A percentile compares a stretch with the other conserved stretches of the same genome.
phyloP scores from a whole-genome alignment of 208 protist genomes.

The Trypanosoma melophagium region DNA sequence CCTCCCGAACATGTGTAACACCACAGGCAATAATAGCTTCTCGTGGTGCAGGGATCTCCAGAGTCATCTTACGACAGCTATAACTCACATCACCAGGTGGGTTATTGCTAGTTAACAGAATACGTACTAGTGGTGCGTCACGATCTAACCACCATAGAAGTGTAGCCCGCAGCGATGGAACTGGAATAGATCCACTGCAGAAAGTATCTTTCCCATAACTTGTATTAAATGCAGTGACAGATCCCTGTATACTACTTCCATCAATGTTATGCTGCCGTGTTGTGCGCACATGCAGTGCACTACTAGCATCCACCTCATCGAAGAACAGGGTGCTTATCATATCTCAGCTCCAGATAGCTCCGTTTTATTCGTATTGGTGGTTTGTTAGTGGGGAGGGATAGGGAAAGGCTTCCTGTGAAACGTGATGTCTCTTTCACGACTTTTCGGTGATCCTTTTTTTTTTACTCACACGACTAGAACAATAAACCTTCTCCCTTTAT shows the following conservation, averaged over 20 bases:
- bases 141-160: conserved; percentile 77
- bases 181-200: conserved; percentile 49
- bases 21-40: conserved; percentile 62
- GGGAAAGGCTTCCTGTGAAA: no score
- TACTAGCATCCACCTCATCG: conserved; percentile 58
- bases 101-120: conserved; percentile 58
- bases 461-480: no score
- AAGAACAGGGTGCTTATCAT: conserved; percentile 85
- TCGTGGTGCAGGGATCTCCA: conserved; percentile 50
- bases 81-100: conserved; percentile 36
- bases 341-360: no score
- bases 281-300: conserved; percentile 44
- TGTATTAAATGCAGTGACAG: neutral
- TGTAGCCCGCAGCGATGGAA: conserved; percentile 57
- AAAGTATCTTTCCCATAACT: conserved; percentile 22
- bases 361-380: no score
- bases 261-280: conserved; percentile 8
- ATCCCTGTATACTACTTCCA: neutral
- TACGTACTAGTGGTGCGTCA: conserved; percentile 44
- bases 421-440: no score
- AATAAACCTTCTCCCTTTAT: no score
- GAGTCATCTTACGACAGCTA: conserved; percentile 56
- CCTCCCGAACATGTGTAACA: conserved; percentile 48
- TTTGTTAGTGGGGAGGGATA: no score
- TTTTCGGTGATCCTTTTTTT: no score